Evolutionary conservation across 1,139 yeast genomes (phyloP).

Genomic region (Diutina ranongensis): DNA sequence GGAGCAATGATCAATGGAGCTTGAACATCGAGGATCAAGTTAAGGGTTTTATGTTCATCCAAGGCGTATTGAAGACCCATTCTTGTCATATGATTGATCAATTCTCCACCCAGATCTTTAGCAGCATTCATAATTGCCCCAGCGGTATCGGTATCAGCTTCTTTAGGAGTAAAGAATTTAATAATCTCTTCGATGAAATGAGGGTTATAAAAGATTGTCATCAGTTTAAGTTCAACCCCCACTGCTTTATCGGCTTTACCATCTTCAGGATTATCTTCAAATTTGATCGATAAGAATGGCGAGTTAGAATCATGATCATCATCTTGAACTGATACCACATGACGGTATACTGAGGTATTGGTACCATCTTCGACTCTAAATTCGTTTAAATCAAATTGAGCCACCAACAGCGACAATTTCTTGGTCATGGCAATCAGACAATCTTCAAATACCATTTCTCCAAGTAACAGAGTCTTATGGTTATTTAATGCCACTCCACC

Average conservation of each 20-base stretch:
- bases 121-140: constrained; percentile 94
- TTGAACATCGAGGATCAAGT: constrained; percentile 76
- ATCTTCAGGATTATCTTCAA: constrained; percentile 81
- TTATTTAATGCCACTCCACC: neutral
- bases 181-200: constrained; percentile 65
- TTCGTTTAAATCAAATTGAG: constrained; percentile 67
- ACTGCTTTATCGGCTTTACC: constrained; percentile 71
- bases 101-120: constrained; percentile 34
- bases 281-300: constrained; percentile 74
- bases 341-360: constrained; percentile 59
- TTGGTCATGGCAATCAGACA: constrained; percentile 65
- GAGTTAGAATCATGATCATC: constrained; percentile 16
- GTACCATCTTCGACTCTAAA: constrained; percentile 85
- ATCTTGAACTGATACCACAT: constrained; percentile 80
- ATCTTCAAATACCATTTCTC: constrained; percentile 75
- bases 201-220: constrained; percentile 84
- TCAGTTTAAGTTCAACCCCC: constrained; percentile 65
- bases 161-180: constrained; percentile 77
- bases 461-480: constrained; percentile 65
- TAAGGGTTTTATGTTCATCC: constrained; percentile 86
- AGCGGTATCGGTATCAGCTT: constrained; percentile 74
- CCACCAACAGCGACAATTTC: constrained; percentile 66
- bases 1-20: constrained; percentile 93
- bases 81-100: constrained; percentile 60
- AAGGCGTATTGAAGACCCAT: constrained; percentile 88